phyloP scores from a whole-genome alignment of 2,329 filamentous ascomycete species.

The Hymenoscyphus fraxineus region DNA sequence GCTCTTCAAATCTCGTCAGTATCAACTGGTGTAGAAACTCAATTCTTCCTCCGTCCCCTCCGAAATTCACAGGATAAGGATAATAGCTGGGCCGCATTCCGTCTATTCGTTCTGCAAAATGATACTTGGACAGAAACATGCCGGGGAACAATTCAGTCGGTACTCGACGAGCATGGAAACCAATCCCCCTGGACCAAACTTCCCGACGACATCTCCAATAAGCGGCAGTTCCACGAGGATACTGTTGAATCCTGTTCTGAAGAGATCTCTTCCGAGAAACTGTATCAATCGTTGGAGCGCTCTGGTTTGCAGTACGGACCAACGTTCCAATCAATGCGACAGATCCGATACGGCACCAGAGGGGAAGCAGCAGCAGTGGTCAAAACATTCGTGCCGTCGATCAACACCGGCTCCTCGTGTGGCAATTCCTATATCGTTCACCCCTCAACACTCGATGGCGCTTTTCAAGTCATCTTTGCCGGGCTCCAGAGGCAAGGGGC shows the following conservation, averaged over 20 bases:
- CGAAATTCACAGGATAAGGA: neutral
- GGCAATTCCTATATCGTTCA: no score
- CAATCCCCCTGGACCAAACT: neutral
- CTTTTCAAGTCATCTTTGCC: slow-evolving; percentile 35
- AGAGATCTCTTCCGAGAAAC: neutral
- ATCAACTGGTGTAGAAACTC: neutral
- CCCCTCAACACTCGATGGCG: slow-evolving; percentile 42
- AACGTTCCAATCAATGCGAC: slow-evolving; percentile 6
- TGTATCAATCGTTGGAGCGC: neutral
- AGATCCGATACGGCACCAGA: neutral
- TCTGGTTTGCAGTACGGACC: slow-evolving; percentile 31
- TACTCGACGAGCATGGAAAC: no score
- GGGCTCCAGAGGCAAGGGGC: neutral
- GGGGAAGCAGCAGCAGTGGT: neutral
- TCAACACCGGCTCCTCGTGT: neutral
- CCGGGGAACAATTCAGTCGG: no score
- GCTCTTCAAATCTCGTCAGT: slow-evolving; percentile 40
- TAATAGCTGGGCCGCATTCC: neutral
- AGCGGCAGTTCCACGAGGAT: no score
- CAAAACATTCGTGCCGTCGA: neutral
- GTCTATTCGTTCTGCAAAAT: neutral
- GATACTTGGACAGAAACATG: neutral
- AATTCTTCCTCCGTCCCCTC: neutral
- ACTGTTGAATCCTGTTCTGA: neutral
- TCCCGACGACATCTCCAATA: neutral